Evolutionary conservation across 257 asterid genomes (phyloP).

Genomic region (Rhazya stricta): DNA sequence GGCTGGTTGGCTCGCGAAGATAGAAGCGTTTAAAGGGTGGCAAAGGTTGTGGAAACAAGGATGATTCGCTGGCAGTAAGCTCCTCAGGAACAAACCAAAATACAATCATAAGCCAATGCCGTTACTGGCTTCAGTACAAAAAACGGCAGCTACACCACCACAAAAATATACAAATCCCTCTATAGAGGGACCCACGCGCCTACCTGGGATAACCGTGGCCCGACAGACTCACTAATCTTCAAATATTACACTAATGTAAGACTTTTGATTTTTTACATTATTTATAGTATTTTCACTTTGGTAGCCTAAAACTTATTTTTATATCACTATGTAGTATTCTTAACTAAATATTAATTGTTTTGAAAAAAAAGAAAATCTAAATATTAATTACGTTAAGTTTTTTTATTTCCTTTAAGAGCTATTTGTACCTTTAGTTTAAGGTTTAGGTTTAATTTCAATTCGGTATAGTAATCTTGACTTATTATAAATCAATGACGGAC

Average conservation of each 20-base stretch:
- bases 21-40: constrained; percentile 5
- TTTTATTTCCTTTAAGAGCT: too few species aligned
- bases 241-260: not conserved
- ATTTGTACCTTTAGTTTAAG: too few species aligned
- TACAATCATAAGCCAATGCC: constrained; percentile 51
- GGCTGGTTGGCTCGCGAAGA: not conserved
- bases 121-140: constrained; percentile 48
- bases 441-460: too few species aligned
- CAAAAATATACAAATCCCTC: not conserved
- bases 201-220: constrained; percentile 2
- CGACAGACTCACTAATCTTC: not conserved
- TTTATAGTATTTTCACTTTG: too few species aligned
- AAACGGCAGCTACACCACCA: constrained; percentile 22
- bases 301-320: too few species aligned
- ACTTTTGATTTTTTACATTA: too few species aligned
- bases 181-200: constrained; percentile 7
- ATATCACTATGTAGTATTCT: too few species aligned
- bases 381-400: too few species aligned
- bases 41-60: constrained; percentile 16
- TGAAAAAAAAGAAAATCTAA: too few species aligned
- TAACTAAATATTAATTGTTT: too few species aligned
- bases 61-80: constrained; percentile 20
- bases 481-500: too few species aligned
- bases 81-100: constrained; percentile 34
- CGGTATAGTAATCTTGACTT: too few species aligned